phyloP scores from a whole-genome alignment of 2,329 filamentous ascomycete genomes.

The Aureobasidium uvarum region DNA sequence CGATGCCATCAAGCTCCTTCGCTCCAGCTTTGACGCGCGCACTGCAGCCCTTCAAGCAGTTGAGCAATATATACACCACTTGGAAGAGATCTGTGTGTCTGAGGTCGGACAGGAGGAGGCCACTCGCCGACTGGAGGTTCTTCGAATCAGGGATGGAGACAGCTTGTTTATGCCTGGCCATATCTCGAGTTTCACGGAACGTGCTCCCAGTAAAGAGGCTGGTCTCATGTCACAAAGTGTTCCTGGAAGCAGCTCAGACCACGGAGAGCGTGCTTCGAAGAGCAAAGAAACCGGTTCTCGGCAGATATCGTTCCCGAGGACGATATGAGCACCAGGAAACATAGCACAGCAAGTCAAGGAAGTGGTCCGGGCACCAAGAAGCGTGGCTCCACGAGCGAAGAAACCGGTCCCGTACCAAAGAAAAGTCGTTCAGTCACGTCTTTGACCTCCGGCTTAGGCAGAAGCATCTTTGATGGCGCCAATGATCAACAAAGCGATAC shows the following conservation, averaged over 20 bases:
- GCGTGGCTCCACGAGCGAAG: neutral
- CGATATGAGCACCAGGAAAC: too few species aligned
- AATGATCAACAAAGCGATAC: neutral
- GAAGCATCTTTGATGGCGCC: neutral
- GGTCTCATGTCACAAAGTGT: too few species aligned
- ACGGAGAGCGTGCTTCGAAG: too few species aligned
- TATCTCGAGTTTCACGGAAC: neutral
- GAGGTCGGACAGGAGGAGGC: neutral
- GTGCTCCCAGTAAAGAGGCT: too few species aligned
- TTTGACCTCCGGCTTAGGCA: neutral
- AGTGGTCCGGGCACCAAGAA: neutral
- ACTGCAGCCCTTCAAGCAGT: neutral
- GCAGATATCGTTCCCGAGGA: too few species aligned
- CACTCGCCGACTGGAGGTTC: neutral
- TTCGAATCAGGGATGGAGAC: neutral
- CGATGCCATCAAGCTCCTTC: neutral
- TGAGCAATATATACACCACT: neutral
- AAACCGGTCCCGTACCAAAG: neutral
- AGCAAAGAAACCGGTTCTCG: too few species aligned
- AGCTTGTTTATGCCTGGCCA: neutral
- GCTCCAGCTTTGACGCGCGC: neutral
- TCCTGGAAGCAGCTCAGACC: too few species aligned
- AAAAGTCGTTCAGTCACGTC: neutral
- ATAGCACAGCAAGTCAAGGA: too few species aligned
- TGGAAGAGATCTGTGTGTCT: neutral